Base-by-base conservation (phyloP, 108 stramenopile genomes). In the Skeletonema potamos region DNA sequence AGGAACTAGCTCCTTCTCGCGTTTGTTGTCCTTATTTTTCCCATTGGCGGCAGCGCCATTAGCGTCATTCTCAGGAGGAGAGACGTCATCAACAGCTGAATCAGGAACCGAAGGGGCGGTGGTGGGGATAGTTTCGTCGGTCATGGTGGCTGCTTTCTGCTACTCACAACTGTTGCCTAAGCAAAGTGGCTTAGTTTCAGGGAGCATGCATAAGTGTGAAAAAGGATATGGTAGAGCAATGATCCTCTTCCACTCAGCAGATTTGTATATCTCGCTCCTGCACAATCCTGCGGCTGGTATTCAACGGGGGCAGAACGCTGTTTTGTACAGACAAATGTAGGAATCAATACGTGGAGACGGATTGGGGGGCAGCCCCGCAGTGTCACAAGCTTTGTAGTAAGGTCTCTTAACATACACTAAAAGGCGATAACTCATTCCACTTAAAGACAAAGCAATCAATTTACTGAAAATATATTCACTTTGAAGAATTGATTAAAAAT, bases 1-100 rank as follows among this genome's bases (percentile, higher is more conserved):
- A 17, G 77, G 77, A 30, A 74, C 73, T 55, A 73, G 66, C 46
- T 76, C 77, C 22, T 87, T 79, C 39, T 72, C 48, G 29, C 82
- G 59, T 15, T 76, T 34, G 66, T 58, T 60, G 24, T 74, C 70
- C 44, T 84, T 85, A 20, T 44, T 70, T 36, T 73, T 70, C 34
- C 69, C 73, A 27, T 67, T 68, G n/a, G 27, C 55, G 22, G 41
- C 66, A 28, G 64, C 70, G 17, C 67, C 67, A 56, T 58, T 57
- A 10, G 67, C 67, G 27, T 68, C 67, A 37, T 68, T 55, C 37
- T 68, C 67, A 28, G 67, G 67, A n/a, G 67, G 67, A 3, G 67
- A 68, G 27, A 28, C 58, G 34, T 68, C 67, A 29, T 68, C 67
- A 28, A 28, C 67, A 24, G 44, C 43, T 2, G 62, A 9, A 3